A percentile compares a stretch with the other conserved stretches of the same genome.
Evolutionary conservation across 768 basidiomycete genomes (phyloP).

Genomic region (Boletus barrowsii): DNA sequence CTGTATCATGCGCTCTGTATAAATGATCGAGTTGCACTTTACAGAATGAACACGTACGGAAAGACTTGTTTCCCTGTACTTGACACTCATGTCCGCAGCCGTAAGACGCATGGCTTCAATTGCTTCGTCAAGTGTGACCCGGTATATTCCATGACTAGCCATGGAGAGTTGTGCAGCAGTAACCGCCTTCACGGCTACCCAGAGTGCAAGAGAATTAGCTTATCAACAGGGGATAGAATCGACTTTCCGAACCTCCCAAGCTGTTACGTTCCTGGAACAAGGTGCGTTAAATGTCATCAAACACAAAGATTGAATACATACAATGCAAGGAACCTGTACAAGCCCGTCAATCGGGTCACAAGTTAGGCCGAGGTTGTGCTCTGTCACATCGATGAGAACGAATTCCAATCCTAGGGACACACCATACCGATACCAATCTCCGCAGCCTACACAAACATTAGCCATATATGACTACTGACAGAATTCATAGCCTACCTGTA

Average conservation of each 20-base stretch:
- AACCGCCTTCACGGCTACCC: slow-evolving; percentile 82
- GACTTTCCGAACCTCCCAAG: slow-evolving; percentile 58
- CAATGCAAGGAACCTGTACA: slow-evolving; percentile 95
- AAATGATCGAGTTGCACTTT: background rate
- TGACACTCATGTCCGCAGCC: slow-evolving; percentile 91
- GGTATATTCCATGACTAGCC: slow-evolving; percentile 85
- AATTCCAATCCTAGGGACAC: background rate
- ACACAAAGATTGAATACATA: slow-evolving; percentile 30
- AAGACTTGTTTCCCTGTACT: slow-evolving; percentile 94
- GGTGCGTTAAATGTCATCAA: slow-evolving; percentile 1
- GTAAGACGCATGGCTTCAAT: slow-evolving; percentile 94
- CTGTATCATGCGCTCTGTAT: slow-evolving; percentile 25
- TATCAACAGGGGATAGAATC: background rate
- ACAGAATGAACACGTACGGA: slow-evolving; percentile 50
- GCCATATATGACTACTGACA: background rate
- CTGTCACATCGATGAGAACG: slow-evolving; percentile 34
- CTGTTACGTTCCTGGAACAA: slow-evolving; percentile 71
- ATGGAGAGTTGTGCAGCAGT: slow-evolving; percentile 94
- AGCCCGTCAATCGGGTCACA: slow-evolving; percentile 94
- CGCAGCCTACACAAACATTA: slow-evolving; percentile 51
- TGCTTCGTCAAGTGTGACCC: slow-evolving; percentile 88
- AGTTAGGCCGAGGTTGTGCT: slow-evolving; percentile 85
- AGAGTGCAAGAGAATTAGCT: slow-evolving; percentile 5
- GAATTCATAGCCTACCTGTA: slow-evolving; percentile 49
- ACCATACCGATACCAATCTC: slow-evolving; percentile 83